Base-by-base conservation (phyloP, 257 asterid species). In the Nemophila menziesii region DNA sequence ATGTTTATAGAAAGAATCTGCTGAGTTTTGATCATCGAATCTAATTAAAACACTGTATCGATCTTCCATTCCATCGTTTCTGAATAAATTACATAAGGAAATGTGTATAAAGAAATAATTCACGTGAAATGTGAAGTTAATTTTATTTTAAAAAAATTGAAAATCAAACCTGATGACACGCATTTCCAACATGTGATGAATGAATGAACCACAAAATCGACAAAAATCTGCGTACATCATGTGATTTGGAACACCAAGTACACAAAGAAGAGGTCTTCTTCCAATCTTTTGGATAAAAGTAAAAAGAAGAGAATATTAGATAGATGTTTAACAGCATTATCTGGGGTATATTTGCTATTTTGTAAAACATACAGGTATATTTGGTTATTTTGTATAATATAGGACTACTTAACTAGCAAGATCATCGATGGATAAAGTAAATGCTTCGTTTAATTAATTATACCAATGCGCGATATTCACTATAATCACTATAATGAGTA, bases 191-290 rank as follows among this genome's bases (percentile, higher is more conserved):
- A 90, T 75, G 57, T 72, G 74, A 44, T 77, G 89, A 33, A 90
- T 76, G 71, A 79, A 90, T 3, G 99, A 82, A 52, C 93, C 92
- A 58, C 94, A 81, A 62, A 85, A 90, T 67, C 77, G 86, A 61
- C 96, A 90, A 55, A 90, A 85, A 56, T 90, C 99, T 11, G 96
- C 86, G 61, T 90, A 85, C 2, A 92, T 85, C 86, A 86, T 81
- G 78, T 85, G 93, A 72, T 85, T 85, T 27, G 99, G 96, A 50
- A 90, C 94, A 22, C 89, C 85, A 16, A 78, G 82, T 46, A 90
- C 96, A 53, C 93, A 85, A 48, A 85, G 57, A 38, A 84, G 98
- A 45, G 96, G 94, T 52, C 73, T 72, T 39, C 96, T 64, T 49
- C 73, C 96, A 33, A 70, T 86, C 98, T n/a, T n/a, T n/a, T 90